Conservation (phyloP, 306 rosid species). For the Abrus precatorius region DNA sequence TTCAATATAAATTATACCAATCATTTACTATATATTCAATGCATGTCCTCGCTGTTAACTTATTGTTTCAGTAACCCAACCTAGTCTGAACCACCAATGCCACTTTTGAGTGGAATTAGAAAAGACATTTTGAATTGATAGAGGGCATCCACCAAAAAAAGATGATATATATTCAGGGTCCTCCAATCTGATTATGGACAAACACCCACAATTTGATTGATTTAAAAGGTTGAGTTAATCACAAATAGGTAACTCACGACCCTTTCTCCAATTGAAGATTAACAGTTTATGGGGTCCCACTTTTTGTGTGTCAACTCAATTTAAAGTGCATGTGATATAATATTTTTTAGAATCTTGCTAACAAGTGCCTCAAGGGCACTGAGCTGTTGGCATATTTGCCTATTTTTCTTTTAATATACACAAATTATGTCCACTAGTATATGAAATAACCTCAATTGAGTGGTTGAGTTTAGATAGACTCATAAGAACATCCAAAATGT, state of each 20-base stretch:
- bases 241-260: neutral
- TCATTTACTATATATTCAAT: neutral
- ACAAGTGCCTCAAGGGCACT: too few relatives aligned
- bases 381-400: too few relatives aligned
- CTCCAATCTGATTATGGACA: neutral
- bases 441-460: too few relatives aligned
- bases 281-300: neutral
- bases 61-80: constrained; percentile 6
- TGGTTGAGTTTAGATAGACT: neutral
- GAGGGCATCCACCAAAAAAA: neutral
- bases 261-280: neutral
- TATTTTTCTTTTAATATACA: neutral
- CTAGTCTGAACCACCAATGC: neutral
- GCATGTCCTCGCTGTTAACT: neutral
- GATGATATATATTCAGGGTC: neutral
- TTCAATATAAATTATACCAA: too few relatives aligned
- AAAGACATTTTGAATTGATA: constrained; percentile 19
- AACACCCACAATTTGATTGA: constrained; percentile 8
- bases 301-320: neutral
- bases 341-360: neutral
- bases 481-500: neutral
- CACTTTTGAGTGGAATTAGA: constrained; percentile 20
- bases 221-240: neutral
- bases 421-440: neutral
- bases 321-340: neutral